phyloP scores from a whole-genome alignment of 2,329 filamentous ascomycete genomes.

The Colletotrichum abscissum region DNA sequence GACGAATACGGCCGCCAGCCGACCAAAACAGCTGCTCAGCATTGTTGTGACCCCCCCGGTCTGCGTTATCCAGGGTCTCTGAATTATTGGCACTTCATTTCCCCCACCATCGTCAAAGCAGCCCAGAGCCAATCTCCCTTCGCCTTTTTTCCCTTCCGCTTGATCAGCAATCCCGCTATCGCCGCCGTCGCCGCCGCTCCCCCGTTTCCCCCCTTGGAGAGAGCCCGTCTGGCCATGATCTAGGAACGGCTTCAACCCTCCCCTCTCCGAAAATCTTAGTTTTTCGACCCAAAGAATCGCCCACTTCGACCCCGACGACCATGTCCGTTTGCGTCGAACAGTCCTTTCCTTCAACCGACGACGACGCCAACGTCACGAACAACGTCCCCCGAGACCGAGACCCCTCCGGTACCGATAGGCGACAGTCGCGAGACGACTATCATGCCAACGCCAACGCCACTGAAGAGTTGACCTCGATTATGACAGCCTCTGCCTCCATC shows the following conservation, averaged over 20 bases:
- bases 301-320: constrained; percentile 1
- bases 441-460: constrained; percentile 33
- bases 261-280: constrained; percentile 18
- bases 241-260: constrained; percentile 11
- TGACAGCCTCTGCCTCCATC: constrained; percentile 51
- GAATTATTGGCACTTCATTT: constrained; percentile 38
- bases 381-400: constrained; percentile 25
- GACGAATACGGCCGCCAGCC: constrained; percentile 31
- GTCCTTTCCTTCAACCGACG: constrained; percentile 25
- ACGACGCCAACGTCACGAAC: constrained; percentile 31
- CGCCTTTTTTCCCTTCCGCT: constrained; percentile 19
- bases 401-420: constrained; percentile 28
- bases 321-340: constrained; percentile 36
- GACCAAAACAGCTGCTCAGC: constrained; percentile 21
- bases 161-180: constrained; percentile 27
- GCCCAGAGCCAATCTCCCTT: constrained; percentile 33
- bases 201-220: constrained; percentile 1
- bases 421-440: constrained; percentile 36
- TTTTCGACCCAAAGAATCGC: constrained; percentile 14
- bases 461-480: constrained; percentile 48
- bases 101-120: constrained; percentile 37
- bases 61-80: constrained; percentile 36
- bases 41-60: constrained; percentile 33
- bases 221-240: constrained; percentile 29
- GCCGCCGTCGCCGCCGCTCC: background rate